These are phyloP conservation scores for Gaillardinia entomophila DNA, from an alignment of 805 yeast species.

Conservation along the genomic window DNA sequence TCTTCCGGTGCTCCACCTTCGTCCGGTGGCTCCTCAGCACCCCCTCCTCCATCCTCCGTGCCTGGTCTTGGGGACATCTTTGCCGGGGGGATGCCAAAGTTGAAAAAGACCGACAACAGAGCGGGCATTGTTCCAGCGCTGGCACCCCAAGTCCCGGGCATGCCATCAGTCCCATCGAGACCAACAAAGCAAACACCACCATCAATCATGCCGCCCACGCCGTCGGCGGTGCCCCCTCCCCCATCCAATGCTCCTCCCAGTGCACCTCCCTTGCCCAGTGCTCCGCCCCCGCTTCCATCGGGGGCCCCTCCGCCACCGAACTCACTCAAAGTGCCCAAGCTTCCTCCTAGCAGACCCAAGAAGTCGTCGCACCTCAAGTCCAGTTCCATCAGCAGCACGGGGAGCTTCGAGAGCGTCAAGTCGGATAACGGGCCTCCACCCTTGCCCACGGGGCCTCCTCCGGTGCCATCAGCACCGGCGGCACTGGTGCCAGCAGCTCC, in stretches of 20 bases:
- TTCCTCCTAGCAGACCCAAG: conserved; percentile 37
- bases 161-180: neutral
- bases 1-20: conserved; percentile 10
- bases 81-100: conserved; percentile 77
- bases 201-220: conserved; percentile 2
- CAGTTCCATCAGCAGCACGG: conserved; percentile 13
- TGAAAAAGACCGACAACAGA: conserved; percentile 39
- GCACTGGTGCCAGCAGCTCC: conserved; percentile 14
- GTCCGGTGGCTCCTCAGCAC: conserved; percentile 5
- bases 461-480: conserved; percentile 14
- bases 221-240: conserved; percentile 6
- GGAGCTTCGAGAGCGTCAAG: conserved; percentile 6
- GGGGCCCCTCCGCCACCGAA: conserved; percentile 11
- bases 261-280: conserved; percentile 13
- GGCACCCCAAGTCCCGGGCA: conserved; percentile 33
- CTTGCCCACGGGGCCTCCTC: conserved; percentile 7
- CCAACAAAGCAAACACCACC: neutral
- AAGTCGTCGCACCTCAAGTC: conserved; percentile 30
- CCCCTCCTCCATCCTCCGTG: conserved; percentile 18
- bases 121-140: conserved; percentile 28
- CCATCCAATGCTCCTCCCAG: conserved; percentile 4
- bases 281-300: conserved; percentile 15
- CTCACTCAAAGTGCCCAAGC: conserved; percentile 19
- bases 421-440: neutral
- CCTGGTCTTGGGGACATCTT: conserved; percentile 63